Evolutionary conservation across 225 moss, liverwort and hornwort genomes (phyloP).

Genomic region (Antitrichia curtipendula): DNA sequence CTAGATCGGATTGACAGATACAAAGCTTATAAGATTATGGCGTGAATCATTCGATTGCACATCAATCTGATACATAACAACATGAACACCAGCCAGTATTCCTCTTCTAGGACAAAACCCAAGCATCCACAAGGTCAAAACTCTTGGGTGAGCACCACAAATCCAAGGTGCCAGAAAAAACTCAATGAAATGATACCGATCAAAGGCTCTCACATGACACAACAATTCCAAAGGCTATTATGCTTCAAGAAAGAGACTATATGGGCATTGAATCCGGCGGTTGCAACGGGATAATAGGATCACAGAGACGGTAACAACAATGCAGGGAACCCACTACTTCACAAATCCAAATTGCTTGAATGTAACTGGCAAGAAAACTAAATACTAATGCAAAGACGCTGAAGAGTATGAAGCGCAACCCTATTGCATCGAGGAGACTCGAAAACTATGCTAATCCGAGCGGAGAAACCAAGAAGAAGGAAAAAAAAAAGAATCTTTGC

Average conservation of each 20-base stretch:
- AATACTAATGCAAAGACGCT: background rate
- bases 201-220: background rate
- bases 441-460: background rate
- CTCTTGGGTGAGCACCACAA: background rate
- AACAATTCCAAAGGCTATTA: background rate
- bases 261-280: background rate
- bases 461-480: background rate
- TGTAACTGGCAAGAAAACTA: background rate
- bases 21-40: background rate
- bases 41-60: background rate
- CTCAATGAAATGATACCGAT: background rate
- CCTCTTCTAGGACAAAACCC: background rate
- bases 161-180: background rate
- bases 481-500: background rate
- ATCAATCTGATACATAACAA: background rate
- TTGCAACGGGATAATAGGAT: background rate
- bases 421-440: background rate
- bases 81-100: background rate
- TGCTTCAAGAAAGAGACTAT: background rate
- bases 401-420: background rate
- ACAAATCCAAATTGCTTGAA: background rate
- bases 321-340: background rate
- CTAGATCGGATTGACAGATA: background rate
- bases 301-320: background rate
- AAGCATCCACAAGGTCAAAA: background rate